Conservation (phyloP, 345 rosid species). For the Eutrema japonicum region DNA sequence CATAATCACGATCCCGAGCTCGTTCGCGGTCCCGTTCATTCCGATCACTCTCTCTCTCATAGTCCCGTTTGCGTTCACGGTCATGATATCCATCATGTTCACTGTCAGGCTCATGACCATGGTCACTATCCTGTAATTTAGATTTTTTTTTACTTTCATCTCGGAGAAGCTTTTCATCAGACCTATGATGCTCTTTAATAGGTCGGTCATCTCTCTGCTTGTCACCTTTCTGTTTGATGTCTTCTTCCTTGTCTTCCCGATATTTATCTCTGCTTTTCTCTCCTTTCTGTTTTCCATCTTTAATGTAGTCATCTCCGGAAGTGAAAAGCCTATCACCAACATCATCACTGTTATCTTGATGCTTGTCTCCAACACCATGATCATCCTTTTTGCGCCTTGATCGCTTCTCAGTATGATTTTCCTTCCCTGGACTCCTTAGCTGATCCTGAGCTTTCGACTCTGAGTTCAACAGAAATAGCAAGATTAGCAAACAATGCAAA, state of each 20-base stretch:
- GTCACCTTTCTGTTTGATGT: slow-evolving; percentile 59
- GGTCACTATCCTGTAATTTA: slow-evolving; percentile 57
- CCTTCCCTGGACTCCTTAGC: slow-evolving; percentile 57
- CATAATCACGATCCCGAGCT: slow-evolving; percentile 50
- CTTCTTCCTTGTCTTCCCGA: slow-evolving; percentile 68
- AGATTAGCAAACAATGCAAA: slow-evolving; percentile 27
- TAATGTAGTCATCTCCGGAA: slow-evolving; percentile 56
- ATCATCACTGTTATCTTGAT: slow-evolving; percentile 65
- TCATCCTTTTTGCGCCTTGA: slow-evolving; percentile 68
- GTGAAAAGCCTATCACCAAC: slow-evolving; percentile 39
- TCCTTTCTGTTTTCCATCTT: slow-evolving; percentile 65
- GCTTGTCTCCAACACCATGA: slow-evolving; percentile 62
- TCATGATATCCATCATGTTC: slow-evolving; percentile 46
- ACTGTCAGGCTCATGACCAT: slow-evolving; percentile 48
- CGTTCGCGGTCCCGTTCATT: slow-evolving; percentile 47
- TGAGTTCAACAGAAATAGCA: slow-evolving; percentile 44
- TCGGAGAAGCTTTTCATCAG: slow-evolving; percentile 59
- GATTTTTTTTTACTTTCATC: slow-evolving; percentile 70
- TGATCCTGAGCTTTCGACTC: slow-evolving; percentile 56
- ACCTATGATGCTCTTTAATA: slow-evolving; percentile 59
- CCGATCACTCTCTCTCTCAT: slow-evolving; percentile 39
- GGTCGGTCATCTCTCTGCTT: slow-evolving; percentile 71
- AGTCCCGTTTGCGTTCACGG: slow-evolving; percentile 39
- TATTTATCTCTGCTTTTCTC: slow-evolving; percentile 67
- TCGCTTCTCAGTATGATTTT: slow-evolving; percentile 61